Conservation (phyloP, 148 eudicot species). For the Heliamphora exappendiculata region DNA sequence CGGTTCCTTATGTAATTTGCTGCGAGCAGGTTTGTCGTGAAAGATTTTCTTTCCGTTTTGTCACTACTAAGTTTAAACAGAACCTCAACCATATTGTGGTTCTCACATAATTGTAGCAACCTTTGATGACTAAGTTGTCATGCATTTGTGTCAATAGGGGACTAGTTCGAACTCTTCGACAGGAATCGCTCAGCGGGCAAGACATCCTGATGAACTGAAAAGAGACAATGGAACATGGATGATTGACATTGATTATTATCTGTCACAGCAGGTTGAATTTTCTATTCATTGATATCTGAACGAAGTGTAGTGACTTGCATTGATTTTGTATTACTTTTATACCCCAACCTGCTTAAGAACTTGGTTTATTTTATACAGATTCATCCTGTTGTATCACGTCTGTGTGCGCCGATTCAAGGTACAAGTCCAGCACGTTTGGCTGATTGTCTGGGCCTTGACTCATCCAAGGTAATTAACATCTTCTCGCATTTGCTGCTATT, state of each 20-base stretch:
- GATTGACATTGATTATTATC: slow-evolving; percentile 89
- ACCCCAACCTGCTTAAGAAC: slow-evolving; percentile 9
- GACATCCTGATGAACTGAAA: slow-evolving; percentile 95
- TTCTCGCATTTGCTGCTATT: neutral
- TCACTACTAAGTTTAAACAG: neutral
- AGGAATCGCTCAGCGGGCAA: slow-evolving; percentile 96
- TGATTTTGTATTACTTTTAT: neutral
- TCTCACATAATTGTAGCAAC: slow-evolving; percentile 1
- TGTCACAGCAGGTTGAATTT: slow-evolving; percentile 79
- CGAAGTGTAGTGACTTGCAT: neutral
- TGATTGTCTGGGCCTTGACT: slow-evolving; percentile 90
- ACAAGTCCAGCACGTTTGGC: slow-evolving; percentile 96
- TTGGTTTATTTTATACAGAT: slow-evolving; percentile 45
- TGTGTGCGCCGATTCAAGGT: slow-evolving; percentile 96
- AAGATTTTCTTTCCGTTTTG: slow-evolving; percentile 6
- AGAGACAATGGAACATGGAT: slow-evolving; percentile 73
- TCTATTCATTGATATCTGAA: slow-evolving; percentile 1
- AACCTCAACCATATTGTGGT: neutral
- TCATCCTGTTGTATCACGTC: slow-evolving; percentile 94
- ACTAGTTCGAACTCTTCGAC: slow-evolving; percentile 42
- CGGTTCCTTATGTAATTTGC: slow-evolving; percentile 95
- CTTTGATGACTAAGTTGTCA: neutral
- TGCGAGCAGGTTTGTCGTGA: slow-evolving; percentile 69
- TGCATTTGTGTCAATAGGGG: slow-evolving; percentile 42
- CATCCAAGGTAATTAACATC: slow-evolving; percentile 61